Base-by-base conservation (phyloP, 805 yeast genomes). In the Candida andamanensis region DNA sequence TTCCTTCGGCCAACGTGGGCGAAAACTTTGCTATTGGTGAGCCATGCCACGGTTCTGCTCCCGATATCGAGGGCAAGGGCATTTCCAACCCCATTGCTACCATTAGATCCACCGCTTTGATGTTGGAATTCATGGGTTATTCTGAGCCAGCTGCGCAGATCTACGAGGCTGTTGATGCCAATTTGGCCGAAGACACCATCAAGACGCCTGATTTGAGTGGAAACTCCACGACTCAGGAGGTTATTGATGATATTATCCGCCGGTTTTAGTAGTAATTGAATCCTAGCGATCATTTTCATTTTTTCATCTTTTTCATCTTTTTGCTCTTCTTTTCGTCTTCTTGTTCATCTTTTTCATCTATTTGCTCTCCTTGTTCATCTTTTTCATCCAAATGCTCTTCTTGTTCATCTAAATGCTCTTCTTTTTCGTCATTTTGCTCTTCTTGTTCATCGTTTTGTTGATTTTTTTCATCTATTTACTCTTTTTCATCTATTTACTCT, bases 21-120 rank as follows among this genome's bases (percentile, higher is more conserved):
- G 95, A 87, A 56, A 65, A 72, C 57, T 90, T 92, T 56, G 97
- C 94, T 42, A 86, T 92, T 56, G 98, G 98, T 58, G 98, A 92
- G 68, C 98, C 98, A 56, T 89, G 97, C 58, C 98, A 92, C 66
- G 98, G 98, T 41, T 85, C 95, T 35, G 98, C 98, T 34, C 98
- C 98, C 36, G 98, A 92, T 60, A 92, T 92, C 46, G 95, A 89
- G 58, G 98, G 98, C 49, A 80, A 74, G 62, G 92, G 92, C 50
- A 85, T 86, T 49, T 76, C 96, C 32, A 90, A 90, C 74, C 98
- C 98, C 45, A 80, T 92, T 52, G 98, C 98, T 36, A 92, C 98
- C 31, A 90, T 92, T 57, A 81, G 98, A 68, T 92, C 98, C 18
- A 80, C 97, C 37, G 98, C 97, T 36, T 72, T 92, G 58, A 52